Evolutionary conservation across 441 rosid genomes (phyloP).

Genomic region (Adansonia gregorii): DNA sequence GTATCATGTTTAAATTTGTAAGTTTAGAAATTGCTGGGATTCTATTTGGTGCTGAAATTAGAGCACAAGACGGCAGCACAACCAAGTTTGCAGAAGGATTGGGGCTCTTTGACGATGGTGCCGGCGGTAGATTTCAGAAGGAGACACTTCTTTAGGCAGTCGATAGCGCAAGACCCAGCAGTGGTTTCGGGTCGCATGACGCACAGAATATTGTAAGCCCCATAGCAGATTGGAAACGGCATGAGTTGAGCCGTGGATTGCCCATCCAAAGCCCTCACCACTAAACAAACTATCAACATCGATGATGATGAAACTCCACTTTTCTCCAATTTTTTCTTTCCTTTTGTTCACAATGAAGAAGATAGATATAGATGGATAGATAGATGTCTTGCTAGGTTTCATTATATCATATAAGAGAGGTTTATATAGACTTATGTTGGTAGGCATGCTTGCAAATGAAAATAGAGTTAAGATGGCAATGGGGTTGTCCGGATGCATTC

Average conservation of each 20-base stretch:
- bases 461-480: not conserved
- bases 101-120: not conserved
- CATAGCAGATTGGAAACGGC: conserved; percentile 36
- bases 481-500: too few relatives aligned
- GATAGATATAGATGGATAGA: not conserved
- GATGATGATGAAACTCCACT: not conserved
- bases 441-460: not conserved
- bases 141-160: conserved; percentile 44
- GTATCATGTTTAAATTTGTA: too few relatives aligned
- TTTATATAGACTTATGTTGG: not conserved
- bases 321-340: conserved; percentile 12
- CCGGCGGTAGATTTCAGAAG: not conserved
- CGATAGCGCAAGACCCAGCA: conserved; percentile 25
- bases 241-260: conserved; percentile 23
- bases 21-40: conserved; percentile 7
- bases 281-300: not conserved
- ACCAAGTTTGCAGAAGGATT: conserved; percentile 44
- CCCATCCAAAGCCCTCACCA: conserved; percentile 2
- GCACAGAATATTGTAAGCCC: conserved; percentile 34
- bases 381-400: not conserved
- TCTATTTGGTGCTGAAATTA: conserved; percentile 35
- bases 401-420: not conserved
- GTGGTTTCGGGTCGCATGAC: too few relatives aligned
- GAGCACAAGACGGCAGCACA: conserved; percentile 48
- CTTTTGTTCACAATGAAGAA: too few relatives aligned